These are phyloP conservation scores for Botrytis pseudocinerea DNA, from an alignment of 2,329 filamentous ascomycete genomes.

Conservation along the genomic window DNA sequence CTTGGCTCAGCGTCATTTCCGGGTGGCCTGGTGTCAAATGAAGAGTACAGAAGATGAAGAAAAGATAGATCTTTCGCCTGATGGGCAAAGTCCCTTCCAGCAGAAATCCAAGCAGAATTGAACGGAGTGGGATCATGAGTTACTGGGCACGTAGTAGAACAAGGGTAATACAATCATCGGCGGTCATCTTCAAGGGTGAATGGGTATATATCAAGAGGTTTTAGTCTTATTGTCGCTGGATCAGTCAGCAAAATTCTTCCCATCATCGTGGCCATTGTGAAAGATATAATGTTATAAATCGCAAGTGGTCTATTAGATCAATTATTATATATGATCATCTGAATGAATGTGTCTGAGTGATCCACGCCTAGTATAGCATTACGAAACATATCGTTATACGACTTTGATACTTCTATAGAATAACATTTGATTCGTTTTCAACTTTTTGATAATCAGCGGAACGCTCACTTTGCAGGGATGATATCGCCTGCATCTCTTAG, in stretches of 20 bases:
- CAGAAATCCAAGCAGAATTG: not conserved
- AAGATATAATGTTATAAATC: not conserved
- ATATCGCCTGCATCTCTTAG: constrained; percentile 20
- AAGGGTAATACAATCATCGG: not conserved
- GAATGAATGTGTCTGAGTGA: not conserved
- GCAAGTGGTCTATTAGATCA: not conserved
- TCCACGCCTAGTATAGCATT: not conserved
- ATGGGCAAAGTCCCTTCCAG: no score
- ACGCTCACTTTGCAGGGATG: constrained; percentile 15
- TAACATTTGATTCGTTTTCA: not conserved
- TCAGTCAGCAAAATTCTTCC: not conserved
- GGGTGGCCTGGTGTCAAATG: not conserved
- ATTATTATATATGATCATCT: no score
- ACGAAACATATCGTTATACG: not conserved
- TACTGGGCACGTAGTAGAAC: not conserved
- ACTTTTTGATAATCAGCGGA: not conserved
- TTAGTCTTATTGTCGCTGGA: not conserved
- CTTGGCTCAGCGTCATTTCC: not conserved
- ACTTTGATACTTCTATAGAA: not conserved
- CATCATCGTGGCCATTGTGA: not conserved
- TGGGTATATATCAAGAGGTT: not conserved
- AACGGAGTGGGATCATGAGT: not conserved
- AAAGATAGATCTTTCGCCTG: not conserved
- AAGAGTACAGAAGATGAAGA: not conserved
- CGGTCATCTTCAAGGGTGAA: not conserved